phyloP scores from a whole-genome alignment of 495 filamentous ascomycete genomes.

The Xylaria grammica region DNA sequence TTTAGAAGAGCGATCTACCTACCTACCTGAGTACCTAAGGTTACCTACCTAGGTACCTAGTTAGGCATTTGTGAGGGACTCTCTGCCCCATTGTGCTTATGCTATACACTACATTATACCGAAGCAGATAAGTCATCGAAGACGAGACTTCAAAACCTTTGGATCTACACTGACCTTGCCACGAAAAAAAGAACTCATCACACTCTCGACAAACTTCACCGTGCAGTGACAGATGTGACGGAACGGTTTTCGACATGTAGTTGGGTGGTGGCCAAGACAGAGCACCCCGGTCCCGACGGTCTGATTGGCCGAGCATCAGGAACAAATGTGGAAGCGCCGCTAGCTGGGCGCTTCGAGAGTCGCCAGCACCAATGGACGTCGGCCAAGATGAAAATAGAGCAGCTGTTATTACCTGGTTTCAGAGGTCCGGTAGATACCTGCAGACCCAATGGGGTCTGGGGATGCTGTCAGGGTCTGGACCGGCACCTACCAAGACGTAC shows the following conservation, averaged over 20 bases:
- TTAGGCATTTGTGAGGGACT: no score
- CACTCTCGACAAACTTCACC: background rate
- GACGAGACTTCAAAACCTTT: background rate
- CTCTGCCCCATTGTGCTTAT: no score
- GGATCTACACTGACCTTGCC: background rate
- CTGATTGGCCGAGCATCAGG: conserved; percentile 34
- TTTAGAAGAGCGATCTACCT: no score
- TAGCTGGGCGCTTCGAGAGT: conserved; percentile 36
- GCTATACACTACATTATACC: no score
- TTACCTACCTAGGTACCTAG: background rate
- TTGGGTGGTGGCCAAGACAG: conserved; percentile 23
- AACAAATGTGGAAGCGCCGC: conserved; percentile 28
- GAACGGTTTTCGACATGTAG: conserved; percentile 22
- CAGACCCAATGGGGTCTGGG: conserved; percentile 25
- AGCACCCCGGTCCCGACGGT: conserved; percentile 22
- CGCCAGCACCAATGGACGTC: conserved; percentile 27
- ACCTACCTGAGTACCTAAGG: background rate
- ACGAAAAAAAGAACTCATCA: conserved; percentile 17
- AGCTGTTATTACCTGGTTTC: conserved; percentile 28
- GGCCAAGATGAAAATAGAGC: conserved; percentile 29
- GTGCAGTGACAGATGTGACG: conserved; percentile 35
- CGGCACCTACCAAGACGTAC: conserved; percentile 28
- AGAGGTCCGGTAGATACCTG: conserved; percentile 20
- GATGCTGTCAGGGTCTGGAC: conserved; percentile 29
- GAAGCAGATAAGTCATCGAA: background rate